Evolutionary conservation across 2,329 filamentous ascomycete genomes (phyloP), one percentile per base, ranked within the genome.

Genomic region (Stemphylium vesicarium): DNA sequence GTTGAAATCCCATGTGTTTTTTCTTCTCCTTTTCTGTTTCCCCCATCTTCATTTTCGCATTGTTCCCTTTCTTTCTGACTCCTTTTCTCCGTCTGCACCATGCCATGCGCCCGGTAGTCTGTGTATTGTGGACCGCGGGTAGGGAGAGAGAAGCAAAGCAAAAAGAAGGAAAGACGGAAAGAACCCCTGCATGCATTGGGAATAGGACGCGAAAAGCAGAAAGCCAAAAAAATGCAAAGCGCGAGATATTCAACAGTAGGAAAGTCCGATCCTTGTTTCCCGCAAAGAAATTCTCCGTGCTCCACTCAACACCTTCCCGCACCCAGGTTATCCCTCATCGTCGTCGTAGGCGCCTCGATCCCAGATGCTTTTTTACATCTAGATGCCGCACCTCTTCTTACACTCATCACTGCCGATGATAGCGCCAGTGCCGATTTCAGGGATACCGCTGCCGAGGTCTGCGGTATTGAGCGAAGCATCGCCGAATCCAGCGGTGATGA

Each of bases 401-500:
- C 79, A 81, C 57, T 73, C 75, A 3, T 64, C 65, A 29, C 73
- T 75, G 2, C 79, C 79, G 45, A 70, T 71, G 33, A 76, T 76
- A 31, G 73, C 73, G 3, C 79, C 79, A 0, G 78, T 79, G 4
- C 79, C 79, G 2, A 79, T 68, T 0, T 65, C 59, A 7, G 75
- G 71, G 39, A 81, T 75, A 3, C 61, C 60, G 12, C 55, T 64
- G 5, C 70, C 68, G 1, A 73, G 63, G 6, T 63, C 60, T 12
- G 72, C 68, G 26, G 69, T 67, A 24, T 76, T 64, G 9, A 77
- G 29, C 2, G 66, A 60, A 12, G 64, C 62, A 45, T 73, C 61
- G 11, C 80, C 79, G 32, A 81, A 78, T 0, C 77, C 77, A 16
- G 79, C 79, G 11, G 71, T 72, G 6, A 81, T 71, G 37, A 81